Percentiles rank a stretch among this genome's conserved stretches.
Conservation (phyloP, 176 grass and related monocot genomes). For the Calamus simplicifolius region DNA sequence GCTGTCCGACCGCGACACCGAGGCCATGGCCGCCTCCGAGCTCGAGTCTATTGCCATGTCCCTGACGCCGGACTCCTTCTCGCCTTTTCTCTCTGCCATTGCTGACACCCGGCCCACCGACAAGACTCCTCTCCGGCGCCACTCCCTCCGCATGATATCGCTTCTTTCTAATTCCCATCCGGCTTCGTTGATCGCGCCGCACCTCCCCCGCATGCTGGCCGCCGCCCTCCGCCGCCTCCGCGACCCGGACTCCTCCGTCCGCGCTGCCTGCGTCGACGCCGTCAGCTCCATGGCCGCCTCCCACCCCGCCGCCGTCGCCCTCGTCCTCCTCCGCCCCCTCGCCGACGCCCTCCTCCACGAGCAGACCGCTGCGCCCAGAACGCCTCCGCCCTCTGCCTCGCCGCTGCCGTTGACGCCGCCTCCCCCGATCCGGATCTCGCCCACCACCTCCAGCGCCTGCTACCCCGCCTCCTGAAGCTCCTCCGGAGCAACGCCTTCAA, state of each 20-base stretch:
- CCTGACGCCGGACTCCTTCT: constrained; percentile 47
- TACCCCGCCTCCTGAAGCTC: constrained; percentile 79
- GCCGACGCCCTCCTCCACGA: constrained; percentile 65
- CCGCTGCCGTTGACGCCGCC: constrained; percentile 54
- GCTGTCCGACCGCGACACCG: constrained; percentile 84
- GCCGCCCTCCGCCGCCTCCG: constrained; percentile 70
- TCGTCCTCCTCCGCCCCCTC: constrained; percentile 36
- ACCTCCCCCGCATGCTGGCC: constrained; percentile 58
- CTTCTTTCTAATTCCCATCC: constrained; percentile 53
- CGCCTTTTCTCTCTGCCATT: constrained; percentile 56
- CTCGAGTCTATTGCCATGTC: constrained; percentile 65
- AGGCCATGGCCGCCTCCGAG: constrained; percentile 86
- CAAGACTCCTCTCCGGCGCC: constrained; percentile 62
- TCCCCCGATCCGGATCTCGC: constrained; percentile 45
- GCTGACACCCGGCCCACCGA: constrained; percentile 76
- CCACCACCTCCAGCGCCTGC: constrained; percentile 53
- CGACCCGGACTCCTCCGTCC: constrained; percentile 91
- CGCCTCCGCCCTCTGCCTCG: constrained; percentile 49
- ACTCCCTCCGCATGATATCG: constrained; percentile 74
- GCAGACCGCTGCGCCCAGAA: constrained; percentile 87
- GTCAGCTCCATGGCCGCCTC: constrained; percentile 46
- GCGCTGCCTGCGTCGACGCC: constrained; percentile 69
- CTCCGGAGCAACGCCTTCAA: constrained; percentile 85
- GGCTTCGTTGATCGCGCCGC: constrained; percentile 40
- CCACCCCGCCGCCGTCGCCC: constrained; percentile 4